phyloP scores from a whole-genome alignment of 1,284 basidiomycete genomes.

The Mycena sp. region DNA sequence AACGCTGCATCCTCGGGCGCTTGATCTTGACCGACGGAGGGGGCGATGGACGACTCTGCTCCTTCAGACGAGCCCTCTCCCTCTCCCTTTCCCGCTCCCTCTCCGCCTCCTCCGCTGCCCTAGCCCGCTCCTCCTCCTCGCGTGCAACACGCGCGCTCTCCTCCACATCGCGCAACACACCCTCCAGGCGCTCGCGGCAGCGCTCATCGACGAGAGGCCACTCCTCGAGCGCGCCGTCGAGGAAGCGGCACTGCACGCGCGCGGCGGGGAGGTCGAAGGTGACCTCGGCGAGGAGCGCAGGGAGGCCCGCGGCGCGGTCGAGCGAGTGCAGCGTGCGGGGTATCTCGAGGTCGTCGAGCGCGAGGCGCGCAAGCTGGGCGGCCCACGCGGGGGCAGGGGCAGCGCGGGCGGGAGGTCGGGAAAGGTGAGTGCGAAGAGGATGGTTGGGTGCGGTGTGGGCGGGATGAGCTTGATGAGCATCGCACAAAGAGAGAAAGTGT shows the following conservation, averaged over 20 bases:
- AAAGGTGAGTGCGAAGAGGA: conserved; percentile 78
- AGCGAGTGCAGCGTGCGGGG: conserved; percentile 67
- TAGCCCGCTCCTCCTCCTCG: conserved; percentile 38
- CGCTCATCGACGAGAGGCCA: conserved; percentile 58
- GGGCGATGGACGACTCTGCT: no score
- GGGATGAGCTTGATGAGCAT: conserved; percentile 33
- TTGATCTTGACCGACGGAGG: no score
- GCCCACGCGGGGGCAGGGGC: conserved; percentile 65
- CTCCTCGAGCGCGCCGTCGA: conserved; percentile 61
- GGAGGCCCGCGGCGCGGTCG: conserved; percentile 69
- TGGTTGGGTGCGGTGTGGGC: conserved; percentile 51
- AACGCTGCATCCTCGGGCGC: conserved; percentile 9
- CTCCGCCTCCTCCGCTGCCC: conserved; percentile 30
- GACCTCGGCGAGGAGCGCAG: conserved; percentile 65
- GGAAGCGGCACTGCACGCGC: conserved; percentile 60
- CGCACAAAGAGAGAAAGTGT: no score
- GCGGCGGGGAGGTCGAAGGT: conserved; percentile 62
- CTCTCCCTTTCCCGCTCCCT: conserved; percentile 10
- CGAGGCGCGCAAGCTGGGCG: conserved; percentile 60
- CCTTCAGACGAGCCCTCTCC: no score
- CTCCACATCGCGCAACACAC: conserved; percentile 62
- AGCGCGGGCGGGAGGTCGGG: conserved; percentile 59
- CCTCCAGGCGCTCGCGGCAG: conserved; percentile 57
- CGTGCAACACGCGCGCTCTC: conserved; percentile 49
- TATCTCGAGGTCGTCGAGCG: conserved; percentile 64